These are phyloP conservation scores for Gaeumannomyces tritici DNA, from an alignment of 2,329 filamentous ascomycete species.

Conservation along the genomic window DNA sequence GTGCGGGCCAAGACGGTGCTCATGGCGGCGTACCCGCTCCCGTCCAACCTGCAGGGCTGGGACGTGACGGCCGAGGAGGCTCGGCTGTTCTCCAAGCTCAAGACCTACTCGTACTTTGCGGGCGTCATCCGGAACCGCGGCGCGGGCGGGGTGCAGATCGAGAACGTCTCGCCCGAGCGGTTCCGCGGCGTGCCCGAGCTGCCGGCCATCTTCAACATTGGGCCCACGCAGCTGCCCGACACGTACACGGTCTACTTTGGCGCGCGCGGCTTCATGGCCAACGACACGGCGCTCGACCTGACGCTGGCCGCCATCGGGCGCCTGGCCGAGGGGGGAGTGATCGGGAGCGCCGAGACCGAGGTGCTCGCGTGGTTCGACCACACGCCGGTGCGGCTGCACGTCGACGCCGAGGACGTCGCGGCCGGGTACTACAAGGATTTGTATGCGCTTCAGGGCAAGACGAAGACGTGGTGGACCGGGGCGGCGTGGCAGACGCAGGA, in stretches of 20 bases:
- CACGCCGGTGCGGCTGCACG: not conserved
- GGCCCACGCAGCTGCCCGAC: not conserved
- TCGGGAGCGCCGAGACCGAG: not conserved
- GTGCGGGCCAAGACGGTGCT: conserved; percentile 1
- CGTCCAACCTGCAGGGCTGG: not conserved
- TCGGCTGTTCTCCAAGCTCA: conserved; percentile 3
- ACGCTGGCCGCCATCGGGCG: not conserved
- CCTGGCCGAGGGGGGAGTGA: not conserved
- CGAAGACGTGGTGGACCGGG: conserved; percentile 17
- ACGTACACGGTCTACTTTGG: not conserved
- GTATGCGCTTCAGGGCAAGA: conserved; percentile 15
- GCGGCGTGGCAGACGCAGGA: conserved; percentile 19
- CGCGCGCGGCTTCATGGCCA: not conserved
- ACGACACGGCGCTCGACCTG: not conserved
- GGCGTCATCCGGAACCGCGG: conserved; percentile 4
- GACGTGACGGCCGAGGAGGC: conserved; percentile 1
- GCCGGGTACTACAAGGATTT: conserved; percentile 16
- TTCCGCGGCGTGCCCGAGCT: not conserved
- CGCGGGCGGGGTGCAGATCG: not conserved
- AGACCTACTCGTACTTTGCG: conserved; percentile 3
- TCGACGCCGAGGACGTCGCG: conserved; percentile 7
- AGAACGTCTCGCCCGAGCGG: not conserved
- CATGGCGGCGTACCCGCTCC: not conserved
- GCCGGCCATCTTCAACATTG: not conserved
- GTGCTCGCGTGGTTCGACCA: not conserved